phyloP scores from a whole-genome alignment of 2,329 filamentous ascomycete species.

The Paecilomyces fulvus region DNA sequence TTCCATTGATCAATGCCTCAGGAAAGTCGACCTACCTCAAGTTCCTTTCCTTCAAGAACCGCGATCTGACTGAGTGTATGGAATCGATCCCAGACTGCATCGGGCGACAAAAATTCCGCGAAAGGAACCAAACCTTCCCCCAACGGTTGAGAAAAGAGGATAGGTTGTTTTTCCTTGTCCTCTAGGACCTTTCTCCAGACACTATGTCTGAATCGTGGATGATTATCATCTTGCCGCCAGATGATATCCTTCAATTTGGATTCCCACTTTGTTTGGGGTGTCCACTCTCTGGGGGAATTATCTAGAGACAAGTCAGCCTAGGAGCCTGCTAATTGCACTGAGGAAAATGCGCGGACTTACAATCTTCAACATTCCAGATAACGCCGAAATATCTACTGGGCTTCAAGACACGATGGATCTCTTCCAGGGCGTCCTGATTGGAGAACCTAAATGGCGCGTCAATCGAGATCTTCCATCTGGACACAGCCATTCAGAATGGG shows the following conservation, averaged over 20 bases:
- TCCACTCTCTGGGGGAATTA: constrained; percentile 53
- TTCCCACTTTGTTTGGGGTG: constrained; percentile 53
- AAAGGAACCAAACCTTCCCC: constrained; percentile 50
- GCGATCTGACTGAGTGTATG: constrained; percentile 61
- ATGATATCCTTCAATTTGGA: constrained; percentile 53
- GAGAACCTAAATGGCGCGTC: constrained; percentile 53
- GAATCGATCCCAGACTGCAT: constrained; percentile 56
- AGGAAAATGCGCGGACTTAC: constrained; percentile 34
- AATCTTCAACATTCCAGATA: constrained; percentile 69
- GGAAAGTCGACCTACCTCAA: constrained; percentile 27
- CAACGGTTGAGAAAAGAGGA: constrained; percentile 54
- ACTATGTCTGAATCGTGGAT: constrained; percentile 57
- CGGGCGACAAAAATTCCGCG: constrained; percentile 49
- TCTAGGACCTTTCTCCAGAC: constrained; percentile 60
- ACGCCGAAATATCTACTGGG: constrained; percentile 54
- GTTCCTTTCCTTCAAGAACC: constrained; percentile 45
- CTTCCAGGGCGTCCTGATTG: constrained; percentile 50
- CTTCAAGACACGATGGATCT: constrained; percentile 59
- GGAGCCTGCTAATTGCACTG: neutral
- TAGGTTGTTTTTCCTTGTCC: constrained; percentile 41
- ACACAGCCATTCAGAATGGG: neutral
- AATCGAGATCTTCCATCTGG: neutral
- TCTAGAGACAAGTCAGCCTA: constrained; percentile 35
- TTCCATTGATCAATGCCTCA: no score
- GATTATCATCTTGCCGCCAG: constrained; percentile 47